phyloP scores from a whole-genome alignment of 2,329 filamentous ascomycete genomes.

The Corynespora cassiicola region DNA sequence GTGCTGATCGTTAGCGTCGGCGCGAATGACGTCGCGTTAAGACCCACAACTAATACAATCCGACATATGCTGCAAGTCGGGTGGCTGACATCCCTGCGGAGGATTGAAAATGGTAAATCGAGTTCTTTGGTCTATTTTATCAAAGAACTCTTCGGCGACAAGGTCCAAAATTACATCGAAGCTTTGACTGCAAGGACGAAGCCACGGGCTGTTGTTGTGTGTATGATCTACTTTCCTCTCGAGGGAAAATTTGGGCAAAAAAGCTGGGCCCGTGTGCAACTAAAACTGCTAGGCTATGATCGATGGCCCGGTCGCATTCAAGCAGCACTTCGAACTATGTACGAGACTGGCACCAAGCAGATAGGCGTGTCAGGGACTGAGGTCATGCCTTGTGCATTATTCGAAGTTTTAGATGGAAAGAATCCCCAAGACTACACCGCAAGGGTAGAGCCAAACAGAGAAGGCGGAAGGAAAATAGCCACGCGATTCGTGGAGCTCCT shows the following conservation, averaged over 20 bases:
- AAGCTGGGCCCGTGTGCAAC: conserved; percentile 41
- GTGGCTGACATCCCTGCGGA: conserved; percentile 36
- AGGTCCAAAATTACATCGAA: conserved; percentile 34
- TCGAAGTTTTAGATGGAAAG: conserved; percentile 41
- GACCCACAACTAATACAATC: conserved; percentile 33
- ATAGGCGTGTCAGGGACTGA: conserved; percentile 36
- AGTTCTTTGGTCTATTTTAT: conserved; percentile 39
- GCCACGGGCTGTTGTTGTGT: conserved; percentile 41
- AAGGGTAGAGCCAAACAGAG: conserved; percentile 42
- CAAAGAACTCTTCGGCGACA: conserved; percentile 34
- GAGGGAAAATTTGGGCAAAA: conserved; percentile 31
- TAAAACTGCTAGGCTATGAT: conserved; percentile 40
- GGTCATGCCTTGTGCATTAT: conserved; percentile 40
- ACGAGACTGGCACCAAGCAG: conserved; percentile 32
- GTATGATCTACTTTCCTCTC: conserved; percentile 48
- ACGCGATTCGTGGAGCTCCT: conserved; percentile 28
- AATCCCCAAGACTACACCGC: conserved; percentile 34
- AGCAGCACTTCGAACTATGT: conserved; percentile 40
- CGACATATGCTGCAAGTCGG: conserved; percentile 40
- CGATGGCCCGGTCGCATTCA: conserved; percentile 37
- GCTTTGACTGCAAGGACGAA: conserved; percentile 33
- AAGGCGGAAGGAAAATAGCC: conserved; percentile 45
- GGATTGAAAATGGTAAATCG: conserved; percentile 30
- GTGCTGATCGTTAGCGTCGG: conserved; percentile 45
- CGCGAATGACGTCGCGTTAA: conserved; percentile 44